Base-by-base conservation (phyloP, 208 protist species). In the Tritrichomonas musculus region DNA sequence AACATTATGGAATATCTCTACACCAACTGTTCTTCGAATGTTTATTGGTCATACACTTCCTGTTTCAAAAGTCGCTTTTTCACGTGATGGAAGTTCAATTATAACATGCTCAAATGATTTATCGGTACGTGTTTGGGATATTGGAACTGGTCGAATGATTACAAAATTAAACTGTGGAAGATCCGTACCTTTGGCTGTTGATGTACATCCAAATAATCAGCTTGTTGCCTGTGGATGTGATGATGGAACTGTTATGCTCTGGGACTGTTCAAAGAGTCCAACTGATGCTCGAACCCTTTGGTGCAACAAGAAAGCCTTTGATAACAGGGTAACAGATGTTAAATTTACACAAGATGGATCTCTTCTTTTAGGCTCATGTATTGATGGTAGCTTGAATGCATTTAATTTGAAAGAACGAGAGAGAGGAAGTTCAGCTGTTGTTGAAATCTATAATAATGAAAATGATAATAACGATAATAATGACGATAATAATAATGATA, bases 11-110 rank as follows among this genome's bases (percentile, higher is more conserved):
- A n/a, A 8, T 5, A 5, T 69, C 5, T 25, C 17, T n/a, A n/a
- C 64, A n/a, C 64, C 64, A 69, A 69, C 11, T n/a, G 20, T 69
- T n/a, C 27, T 69, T n/a, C 64, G 64, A 33, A n/a, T 69, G 25
- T 69, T 69, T n/a, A n/a, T 69, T n/a, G 64, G 64, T 3, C 77
- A 88, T n/a, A 53, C 77, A 47, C 47, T 88, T 57, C 77, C 77
- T 27, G 47, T 88, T 30, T 57, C 41, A n/a, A 88, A 88, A 14
- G 47, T 88, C 2, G 25, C 57, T 44, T 88, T 88, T 49, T 44
- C 77, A 36, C 44, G 41, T 20, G 77, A 88, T 49, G n/a, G 27
- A 13, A 1, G 5, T 5, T 27, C 33, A 20, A 33, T 88, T 8
- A 57, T 88, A 44, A 60, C 77, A 88, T 44, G 44, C 47, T 53